phyloP scores from a whole-genome alignment of 106 monocot genomes.

The Xerophyta viscosa region DNA sequence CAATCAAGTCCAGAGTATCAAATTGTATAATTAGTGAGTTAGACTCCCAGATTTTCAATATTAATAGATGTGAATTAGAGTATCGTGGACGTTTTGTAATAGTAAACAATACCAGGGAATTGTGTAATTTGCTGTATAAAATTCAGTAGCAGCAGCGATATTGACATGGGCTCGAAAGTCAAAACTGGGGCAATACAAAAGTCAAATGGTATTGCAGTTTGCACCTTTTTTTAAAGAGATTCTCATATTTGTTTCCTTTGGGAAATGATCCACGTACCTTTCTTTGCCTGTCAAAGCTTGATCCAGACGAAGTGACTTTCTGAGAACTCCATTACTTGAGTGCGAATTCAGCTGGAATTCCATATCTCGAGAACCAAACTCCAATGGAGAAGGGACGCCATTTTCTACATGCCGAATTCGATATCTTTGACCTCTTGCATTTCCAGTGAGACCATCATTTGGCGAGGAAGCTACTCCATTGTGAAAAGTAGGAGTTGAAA shows the following conservation, averaged over 20 bases:
- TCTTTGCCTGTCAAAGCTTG: neutral
- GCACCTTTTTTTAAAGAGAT: no score
- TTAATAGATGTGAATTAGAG: no score
- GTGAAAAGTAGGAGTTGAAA: constrained; percentile 6
- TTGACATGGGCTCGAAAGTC: no score
- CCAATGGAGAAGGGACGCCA: neutral
- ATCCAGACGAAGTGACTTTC: neutral
- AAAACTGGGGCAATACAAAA: neutral
- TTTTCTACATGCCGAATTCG: constrained; percentile 18
- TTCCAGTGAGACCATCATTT: constrained; percentile 8
- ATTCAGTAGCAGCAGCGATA: no score
- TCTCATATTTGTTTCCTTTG: constrained; percentile 13
- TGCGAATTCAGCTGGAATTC: constrained; percentile 4
- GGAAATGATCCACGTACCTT: constrained; percentile 4
- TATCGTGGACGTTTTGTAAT: no score
- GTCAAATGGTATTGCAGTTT: no score
- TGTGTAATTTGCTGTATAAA: no score
- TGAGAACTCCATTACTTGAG: constrained; percentile 13
- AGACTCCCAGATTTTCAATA: no score
- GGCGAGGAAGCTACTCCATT: constrained; percentile 14
- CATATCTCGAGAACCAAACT: constrained; percentile 10
- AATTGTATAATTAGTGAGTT: no score
- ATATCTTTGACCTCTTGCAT: neutral
- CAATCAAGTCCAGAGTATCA: no score
- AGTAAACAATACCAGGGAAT: no score